Evolutionary conservation across 495 filamentous ascomycete species (phyloP), one percentile per base, ranked within the genome.

Genomic region (Lasiosphaeriaceae sp.): DNA sequence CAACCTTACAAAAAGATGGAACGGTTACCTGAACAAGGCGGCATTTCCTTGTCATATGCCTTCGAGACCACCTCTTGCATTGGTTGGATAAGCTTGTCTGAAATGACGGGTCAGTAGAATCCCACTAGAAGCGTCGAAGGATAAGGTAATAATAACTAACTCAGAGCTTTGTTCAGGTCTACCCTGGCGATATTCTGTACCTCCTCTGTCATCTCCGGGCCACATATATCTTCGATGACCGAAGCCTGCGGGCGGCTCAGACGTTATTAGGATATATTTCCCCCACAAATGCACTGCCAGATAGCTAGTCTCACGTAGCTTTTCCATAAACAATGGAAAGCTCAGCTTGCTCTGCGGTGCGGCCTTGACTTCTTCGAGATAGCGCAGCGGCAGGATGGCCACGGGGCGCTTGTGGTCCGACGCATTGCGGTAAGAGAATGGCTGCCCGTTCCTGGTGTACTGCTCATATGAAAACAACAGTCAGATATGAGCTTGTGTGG

Each of bases 301-400:
- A 6, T 23, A 29, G 6, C 31, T 35, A 35, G 12, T 12, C 7
- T 11, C 11, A 48, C 46, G 8, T 48, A 48, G 19, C 23, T 48
- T 24, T 29, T 48, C 46, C 20, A 48, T 48, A n/a, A 48, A 48
- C n/a, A 48, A 23, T 29, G 46, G 46, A 29, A 48, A 48, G 23
- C 46, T 48, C 4, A 48, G 46, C 46, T 48, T 22, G 12, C 20
- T 48, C 20, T 48, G 46, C 20, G 46, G 46, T 11, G 46, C 20
- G 23, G 6, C 24, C 23, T 48, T 48, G 5, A 48, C 46, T 29
- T 48, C 46, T 4, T 48, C 20, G 46, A 48, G 46, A 48, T 48
- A 48, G 46, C 46, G 46, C 20, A 48, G 11, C 3, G 46, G 46
- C 11, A 48, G 20, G 8, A 48, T 48, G 11, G 19, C 23, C 19